A percentile compares a stretch with the other conserved stretches of the same genome.
These are phyloP conservation scores for Puya raimondii DNA, from an alignment of 176 grass and related monocot species.

Conservation along the genomic window DNA sequence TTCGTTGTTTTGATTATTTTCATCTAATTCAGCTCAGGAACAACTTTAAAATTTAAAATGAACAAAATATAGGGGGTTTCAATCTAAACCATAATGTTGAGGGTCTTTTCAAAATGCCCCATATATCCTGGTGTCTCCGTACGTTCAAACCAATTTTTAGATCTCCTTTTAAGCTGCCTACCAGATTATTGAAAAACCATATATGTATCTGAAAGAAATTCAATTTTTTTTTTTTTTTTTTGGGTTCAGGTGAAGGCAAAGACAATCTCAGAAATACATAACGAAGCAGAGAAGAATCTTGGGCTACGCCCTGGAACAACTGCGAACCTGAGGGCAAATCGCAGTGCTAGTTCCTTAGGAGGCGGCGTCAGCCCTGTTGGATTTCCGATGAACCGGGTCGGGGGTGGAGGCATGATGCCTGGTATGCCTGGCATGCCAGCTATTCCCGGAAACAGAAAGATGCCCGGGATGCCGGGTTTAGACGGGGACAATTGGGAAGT, in stretches of 20 bases:
- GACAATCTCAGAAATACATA: slow-evolving; percentile 54
- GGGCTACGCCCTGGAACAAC: slow-evolving; percentile 44
- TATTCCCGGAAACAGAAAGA: slow-evolving; percentile 90
- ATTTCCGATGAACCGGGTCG: slow-evolving; percentile 23
- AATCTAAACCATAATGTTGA: too few relatives aligned
- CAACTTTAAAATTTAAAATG: too few relatives aligned
- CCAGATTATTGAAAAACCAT: background rate
- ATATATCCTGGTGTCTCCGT: too few relatives aligned
- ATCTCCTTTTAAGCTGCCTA: slow-evolving; percentile 5
- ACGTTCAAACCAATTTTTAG: background rate
- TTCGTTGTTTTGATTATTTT: too few relatives aligned
- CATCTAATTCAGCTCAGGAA: too few relatives aligned
- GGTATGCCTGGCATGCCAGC: slow-evolving; percentile 95
- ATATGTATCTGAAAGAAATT: slow-evolving; percentile 8
- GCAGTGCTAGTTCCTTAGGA: slow-evolving; percentile 17
- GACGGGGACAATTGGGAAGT: slow-evolving; percentile 96
- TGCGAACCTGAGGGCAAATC: slow-evolving; percentile 17
- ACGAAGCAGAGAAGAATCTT: slow-evolving; percentile 59
- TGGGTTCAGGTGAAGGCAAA: slow-evolving; percentile 43
- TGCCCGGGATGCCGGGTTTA: slow-evolving; percentile 95
- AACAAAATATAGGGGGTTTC: too few relatives aligned
- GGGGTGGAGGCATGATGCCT: slow-evolving; percentile 54
- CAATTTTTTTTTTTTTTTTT: background rate
- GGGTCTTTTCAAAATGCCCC: too few relatives aligned
- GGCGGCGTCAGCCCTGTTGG: background rate